Conservation (phyloP, 139 green algal genomes). For the Diplosphaera chodatii region DNA sequence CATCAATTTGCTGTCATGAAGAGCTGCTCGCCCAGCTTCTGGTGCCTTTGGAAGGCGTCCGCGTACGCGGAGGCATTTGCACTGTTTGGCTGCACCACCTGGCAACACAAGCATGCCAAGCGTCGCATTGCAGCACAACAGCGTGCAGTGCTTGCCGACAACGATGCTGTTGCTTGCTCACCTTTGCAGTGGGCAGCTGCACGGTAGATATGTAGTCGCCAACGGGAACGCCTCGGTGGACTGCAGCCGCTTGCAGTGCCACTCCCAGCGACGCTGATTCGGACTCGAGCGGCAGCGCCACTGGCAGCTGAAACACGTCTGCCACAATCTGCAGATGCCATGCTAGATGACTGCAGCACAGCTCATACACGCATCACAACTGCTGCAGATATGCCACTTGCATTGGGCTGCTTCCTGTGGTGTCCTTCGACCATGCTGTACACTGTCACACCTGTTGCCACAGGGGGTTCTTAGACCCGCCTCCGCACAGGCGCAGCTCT, state of each 20-base stretch:
- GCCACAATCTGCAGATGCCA: constrained; percentile 56
- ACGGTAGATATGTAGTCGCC: constrained; percentile 48
- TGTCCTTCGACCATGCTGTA: background rate
- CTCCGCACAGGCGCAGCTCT: constrained; percentile 73
- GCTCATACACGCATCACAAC: no score
- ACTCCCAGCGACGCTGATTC: constrained; percentile 78
- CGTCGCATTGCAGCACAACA: no score
- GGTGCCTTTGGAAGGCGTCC: no score
- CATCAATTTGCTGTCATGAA: no score
- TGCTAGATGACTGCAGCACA: background rate
- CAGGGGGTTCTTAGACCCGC: constrained; percentile 66
- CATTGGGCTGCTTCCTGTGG: no score
- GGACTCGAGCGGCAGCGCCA: constrained; percentile 55
- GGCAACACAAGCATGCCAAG: no score
- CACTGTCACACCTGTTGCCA: constrained; percentile 45
- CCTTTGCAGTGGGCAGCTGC: constrained; percentile 36
- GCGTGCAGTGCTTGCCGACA: no score
- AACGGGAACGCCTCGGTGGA: constrained; percentile 35
- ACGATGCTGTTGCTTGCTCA: constrained; percentile 3
- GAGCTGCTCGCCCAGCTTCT: no score
- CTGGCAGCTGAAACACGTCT: constrained; percentile 38
- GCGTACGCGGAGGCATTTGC: no score
- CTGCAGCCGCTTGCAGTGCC: constrained; percentile 77
- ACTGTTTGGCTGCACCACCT: no score
- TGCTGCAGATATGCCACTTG: no score